Percentiles rank a stretch among this genome's conserved stretches.
Evolutionary conservation across 2,329 filamentous ascomycete species (phyloP).

Genomic region (Akanthomyces muscarius): DNA sequence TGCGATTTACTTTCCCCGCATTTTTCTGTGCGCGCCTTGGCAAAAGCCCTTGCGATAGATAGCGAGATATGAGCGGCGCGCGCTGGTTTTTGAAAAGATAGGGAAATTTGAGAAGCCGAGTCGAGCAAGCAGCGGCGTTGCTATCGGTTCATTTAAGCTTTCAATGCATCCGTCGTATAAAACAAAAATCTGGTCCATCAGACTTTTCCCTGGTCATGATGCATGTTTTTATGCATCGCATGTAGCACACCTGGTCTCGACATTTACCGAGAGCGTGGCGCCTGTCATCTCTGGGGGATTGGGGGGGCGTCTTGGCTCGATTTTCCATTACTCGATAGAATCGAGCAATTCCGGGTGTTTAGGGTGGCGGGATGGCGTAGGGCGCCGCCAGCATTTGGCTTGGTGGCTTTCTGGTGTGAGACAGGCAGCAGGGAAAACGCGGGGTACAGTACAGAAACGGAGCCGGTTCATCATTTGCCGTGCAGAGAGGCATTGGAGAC

Average conservation of each 20-base stretch:
- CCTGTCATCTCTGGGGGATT: not conserved
- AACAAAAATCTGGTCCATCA: not conserved
- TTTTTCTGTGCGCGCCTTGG: slow-evolving; percentile 3
- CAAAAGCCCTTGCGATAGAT: not conserved
- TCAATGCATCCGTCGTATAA: not conserved
- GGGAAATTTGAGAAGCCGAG: not conserved
- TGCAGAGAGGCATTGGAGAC: not conserved
- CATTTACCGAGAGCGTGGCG: not conserved
- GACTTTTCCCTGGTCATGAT: not conserved
- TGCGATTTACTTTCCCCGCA: slow-evolving; percentile 10
- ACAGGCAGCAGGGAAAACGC: not conserved
- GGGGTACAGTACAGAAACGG: not conserved
- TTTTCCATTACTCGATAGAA: slow-evolving; percentile 15
- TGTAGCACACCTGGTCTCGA: not conserved
- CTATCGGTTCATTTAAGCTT: not conserved
- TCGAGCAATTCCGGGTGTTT: slow-evolving; percentile 7
- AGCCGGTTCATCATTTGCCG: not conserved
- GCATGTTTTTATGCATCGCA: not conserved
- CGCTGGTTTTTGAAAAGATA: not conserved
- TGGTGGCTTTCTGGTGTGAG: not conserved
- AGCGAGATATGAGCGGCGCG: not conserved
- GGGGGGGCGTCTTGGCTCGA: not conserved
- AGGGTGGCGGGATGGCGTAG: not conserved
- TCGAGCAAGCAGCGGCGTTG: not conserved
- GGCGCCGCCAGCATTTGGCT: no score